Evolutionary conservation across 768 basidiomycete species (phyloP), one percentile per base, ranked within the genome.

Genomic region (Mycena belliarum): DNA sequence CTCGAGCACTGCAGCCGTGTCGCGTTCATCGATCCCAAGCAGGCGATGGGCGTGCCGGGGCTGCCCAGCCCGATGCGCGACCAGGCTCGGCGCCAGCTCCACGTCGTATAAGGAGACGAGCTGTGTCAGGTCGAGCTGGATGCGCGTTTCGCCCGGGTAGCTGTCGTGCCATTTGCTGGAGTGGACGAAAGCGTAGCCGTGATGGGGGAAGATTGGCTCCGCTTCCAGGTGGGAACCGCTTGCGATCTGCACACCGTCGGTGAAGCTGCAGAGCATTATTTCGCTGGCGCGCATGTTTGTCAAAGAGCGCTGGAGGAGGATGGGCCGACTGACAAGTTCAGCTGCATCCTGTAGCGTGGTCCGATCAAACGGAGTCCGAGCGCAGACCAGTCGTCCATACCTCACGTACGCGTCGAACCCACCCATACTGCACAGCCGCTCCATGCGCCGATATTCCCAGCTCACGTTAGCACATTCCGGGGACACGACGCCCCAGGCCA

Each of bases 391-490:
- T 35, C 33, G 7, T 32, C 24, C 26, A 0, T 63, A 70, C 79
- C 81, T 75, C 47, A 82, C 70, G 60, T 76, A 81, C 5, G 75
- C 82, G 66, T 83, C 80, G 4, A 84, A 40, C 6, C 65, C 67
- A 14, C 77, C 81, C 77, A 80, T 81, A 6, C 70, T 53, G 63
- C 82, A 83, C 20, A 82, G 63, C 2, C 67, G 68, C 4, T 47
- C 24, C 2, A 82, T 71, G 40, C 80, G 72, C 41, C 68, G 51
- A 20, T 52, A 47, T 20, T 83, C 82, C 1, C 67, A 25, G 1
- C 18, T 35, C 2, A 25, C 4, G 10, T 18, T 57, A 2, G 41
- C 44, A 12, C 60, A 57, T 11, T 64, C 65, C 3, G 62, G 49
- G 18, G 48, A 28, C 2, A 60, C 14, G 24, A 56, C 50, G 12